Evolutionary conservation across 2,329 filamentous ascomycete genomes (phyloP).

Genomic region (Gaeumannomyces sp.): DNA sequence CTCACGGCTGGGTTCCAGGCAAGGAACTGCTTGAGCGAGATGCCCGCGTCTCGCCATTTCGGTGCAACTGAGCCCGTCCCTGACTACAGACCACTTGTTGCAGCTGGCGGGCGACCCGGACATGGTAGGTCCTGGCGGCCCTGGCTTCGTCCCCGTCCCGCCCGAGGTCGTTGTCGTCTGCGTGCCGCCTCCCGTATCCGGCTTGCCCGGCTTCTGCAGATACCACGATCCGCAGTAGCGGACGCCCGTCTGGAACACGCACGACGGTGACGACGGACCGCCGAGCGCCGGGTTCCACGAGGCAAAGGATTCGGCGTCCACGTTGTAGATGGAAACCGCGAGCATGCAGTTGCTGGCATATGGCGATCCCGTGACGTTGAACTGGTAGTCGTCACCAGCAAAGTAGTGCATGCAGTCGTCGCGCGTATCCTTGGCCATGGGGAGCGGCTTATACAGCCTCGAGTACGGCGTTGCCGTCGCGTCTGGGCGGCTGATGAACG

Average conservation of each 20-base stretch:
- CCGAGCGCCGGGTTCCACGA: not conserved
- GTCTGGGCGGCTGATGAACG: not conserved
- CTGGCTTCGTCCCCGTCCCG: too few species aligned
- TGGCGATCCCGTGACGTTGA: not conserved
- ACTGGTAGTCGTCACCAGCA: not conserved
- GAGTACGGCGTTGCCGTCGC: not conserved
- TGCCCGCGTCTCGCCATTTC: not conserved
- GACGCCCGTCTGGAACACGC: not conserved
- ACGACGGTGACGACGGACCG: not conserved
- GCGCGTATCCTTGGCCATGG: not conserved
- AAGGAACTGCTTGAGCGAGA: not conserved
- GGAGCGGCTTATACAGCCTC: not conserved
- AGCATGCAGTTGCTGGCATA: not conserved
- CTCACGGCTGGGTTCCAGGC: not conserved
- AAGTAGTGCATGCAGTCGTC: not conserved
- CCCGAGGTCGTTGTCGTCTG: too few species aligned
- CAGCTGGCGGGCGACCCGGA: too few species aligned
- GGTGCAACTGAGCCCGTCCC: too few species aligned
- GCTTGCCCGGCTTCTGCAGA: too few species aligned
- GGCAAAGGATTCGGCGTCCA: not conserved
- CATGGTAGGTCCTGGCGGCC: too few species aligned
- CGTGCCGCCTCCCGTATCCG: too few species aligned
- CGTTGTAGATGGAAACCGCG: not conserved
- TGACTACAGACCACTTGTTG: too few species aligned
- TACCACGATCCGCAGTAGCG: not conserved